phyloP scores from a whole-genome alignment of 306 rosid species.

The Prunus salicina region DNA sequence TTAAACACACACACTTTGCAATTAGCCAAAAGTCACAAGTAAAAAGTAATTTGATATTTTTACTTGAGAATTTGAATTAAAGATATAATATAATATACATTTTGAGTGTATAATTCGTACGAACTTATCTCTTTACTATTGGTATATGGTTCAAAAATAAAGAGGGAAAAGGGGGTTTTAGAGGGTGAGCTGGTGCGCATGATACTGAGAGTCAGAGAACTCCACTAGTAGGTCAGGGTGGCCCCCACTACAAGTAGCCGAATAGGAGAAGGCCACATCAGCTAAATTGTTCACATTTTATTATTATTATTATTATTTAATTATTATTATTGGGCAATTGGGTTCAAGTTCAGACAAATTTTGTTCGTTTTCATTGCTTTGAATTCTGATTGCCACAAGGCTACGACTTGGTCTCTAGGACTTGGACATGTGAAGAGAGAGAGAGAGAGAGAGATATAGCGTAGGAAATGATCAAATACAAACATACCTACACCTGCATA shows the following conservation, averaged over 20 bases:
- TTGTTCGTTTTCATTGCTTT: neutral
- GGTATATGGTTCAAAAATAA: neutral
- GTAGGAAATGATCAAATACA: conserved; percentile 28
- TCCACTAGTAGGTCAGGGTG: conserved; percentile 25
- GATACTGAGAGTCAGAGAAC: conserved; percentile 34
- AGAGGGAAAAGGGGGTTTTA: neutral
- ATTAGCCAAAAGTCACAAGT: too few species aligned
- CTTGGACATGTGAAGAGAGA: conserved; percentile 32
- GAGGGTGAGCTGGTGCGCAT: conserved; percentile 81
- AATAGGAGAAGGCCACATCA: neutral
- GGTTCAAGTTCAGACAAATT: neutral
- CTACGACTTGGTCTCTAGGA: neutral
- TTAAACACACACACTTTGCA: too few species aligned
- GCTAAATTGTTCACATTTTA: neutral
- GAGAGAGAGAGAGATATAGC: conserved; percentile 15
- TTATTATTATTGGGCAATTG: neutral
- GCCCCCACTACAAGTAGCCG: conserved; percentile 21
- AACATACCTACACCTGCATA: neutral
- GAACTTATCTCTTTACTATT: neutral
- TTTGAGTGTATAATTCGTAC: neutral
- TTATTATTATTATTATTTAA: neutral
- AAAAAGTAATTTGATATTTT: too few species aligned
- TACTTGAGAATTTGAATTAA: neutral
- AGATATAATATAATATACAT: neutral
- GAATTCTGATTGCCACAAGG: neutral